phyloP scores from a whole-genome alignment of 768 basidiomycete genomes.

The Omphalotus guepiniiformis region DNA sequence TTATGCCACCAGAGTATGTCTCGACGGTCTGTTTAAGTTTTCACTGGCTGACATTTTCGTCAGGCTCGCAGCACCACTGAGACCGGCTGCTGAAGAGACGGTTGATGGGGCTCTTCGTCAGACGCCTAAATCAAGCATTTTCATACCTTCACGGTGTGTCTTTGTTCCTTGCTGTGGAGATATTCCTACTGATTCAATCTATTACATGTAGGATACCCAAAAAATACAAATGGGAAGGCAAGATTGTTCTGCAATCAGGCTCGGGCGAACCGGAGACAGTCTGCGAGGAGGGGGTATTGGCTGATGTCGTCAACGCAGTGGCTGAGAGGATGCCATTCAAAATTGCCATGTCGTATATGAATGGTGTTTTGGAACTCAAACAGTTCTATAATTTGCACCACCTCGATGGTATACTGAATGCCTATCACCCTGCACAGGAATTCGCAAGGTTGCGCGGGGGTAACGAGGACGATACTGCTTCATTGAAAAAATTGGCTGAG shows the following conservation, averaged over 20 bases:
- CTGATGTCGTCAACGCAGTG: background rate
- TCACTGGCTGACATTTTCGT: background rate
- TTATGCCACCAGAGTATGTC: too few relatives aligned
- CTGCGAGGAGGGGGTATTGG: background rate
- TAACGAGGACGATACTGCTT: background rate
- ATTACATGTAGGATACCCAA: background rate
- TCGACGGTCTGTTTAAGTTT: too few relatives aligned
- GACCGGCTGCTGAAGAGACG: background rate
- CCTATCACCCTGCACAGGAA: background rate
- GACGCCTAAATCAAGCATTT: too few relatives aligned
- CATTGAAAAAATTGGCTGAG: background rate
- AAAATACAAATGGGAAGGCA: background rate
- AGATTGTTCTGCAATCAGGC: background rate
- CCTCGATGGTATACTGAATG: background rate
- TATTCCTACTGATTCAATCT: background rate
- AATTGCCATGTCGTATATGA: background rate
- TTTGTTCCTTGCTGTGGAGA: background rate
- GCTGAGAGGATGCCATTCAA: background rate
- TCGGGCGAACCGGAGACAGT: background rate
- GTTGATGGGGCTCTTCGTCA: background rate
- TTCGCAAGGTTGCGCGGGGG: background rate
- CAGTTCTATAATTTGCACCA: background rate
- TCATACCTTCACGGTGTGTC: background rate
- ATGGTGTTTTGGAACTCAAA: background rate
- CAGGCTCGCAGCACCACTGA: background rate